Evolutionary conservation across 2,329 filamentous ascomycete genomes (phyloP), one percentile per base, ranked within the genome.

Genomic region (Madurella fahalii): DNA sequence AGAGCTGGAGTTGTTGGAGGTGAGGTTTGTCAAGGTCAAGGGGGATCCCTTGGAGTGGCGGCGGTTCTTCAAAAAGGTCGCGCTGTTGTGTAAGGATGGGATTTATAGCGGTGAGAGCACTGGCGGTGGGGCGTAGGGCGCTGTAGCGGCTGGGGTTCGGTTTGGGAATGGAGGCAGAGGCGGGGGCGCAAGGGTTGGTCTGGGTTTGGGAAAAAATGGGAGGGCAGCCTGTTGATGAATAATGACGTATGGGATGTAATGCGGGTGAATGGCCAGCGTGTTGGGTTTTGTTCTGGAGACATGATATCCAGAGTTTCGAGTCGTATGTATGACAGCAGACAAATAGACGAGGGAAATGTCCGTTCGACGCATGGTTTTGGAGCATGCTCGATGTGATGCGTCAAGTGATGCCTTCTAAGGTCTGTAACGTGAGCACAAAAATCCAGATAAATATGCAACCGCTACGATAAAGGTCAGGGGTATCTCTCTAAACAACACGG

Each of bases 31-130:
- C 61, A 99, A 99, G 74, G 81, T 89, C 51, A 96, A 96, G 74
- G 94, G 94, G 5, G 94, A 99, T 74, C 94, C 94, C 5, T 74
- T 99, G 47, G 93, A 97, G 74, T 99, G 95, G 94, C 83, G 94
- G 57, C 79, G 94, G 34, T 90, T 99, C 69, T 99, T 99, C 78
- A 99, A 99, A 74, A 92, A 90, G 71, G 82, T 96, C n/a, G 89
- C 89, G 31, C 78, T 95, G 59, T 77, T 93, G 57, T 95, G 92
- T 73, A 89, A 89, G 67, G 90, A 96, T 67, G 90, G 84, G 9
- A 86, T 97, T 43, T 89, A 62, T 46, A 64, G 56, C n/a, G 53
- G 53, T 30, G 56, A 63, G 12, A 25, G 25, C 25, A 37, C 51
- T 20, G 57, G 43, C 1, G 54, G 37, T 11, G 50, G 50, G 31